Evolutionary conservation across 2,329 filamentous ascomycete species (phyloP), one percentile per base, ranked within the genome.

Genomic region (Sclerotinia sclerotiorum): DNA sequence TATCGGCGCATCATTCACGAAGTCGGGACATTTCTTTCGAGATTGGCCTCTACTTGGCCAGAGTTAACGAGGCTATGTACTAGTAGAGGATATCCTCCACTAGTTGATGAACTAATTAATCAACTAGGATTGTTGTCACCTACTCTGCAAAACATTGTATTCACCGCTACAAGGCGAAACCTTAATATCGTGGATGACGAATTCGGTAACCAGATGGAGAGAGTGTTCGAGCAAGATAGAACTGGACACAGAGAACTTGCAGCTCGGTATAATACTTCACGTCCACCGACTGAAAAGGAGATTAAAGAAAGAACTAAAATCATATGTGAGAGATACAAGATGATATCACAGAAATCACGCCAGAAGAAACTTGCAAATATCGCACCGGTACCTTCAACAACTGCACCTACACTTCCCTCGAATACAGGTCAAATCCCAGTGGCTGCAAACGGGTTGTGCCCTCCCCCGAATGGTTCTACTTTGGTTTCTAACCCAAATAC

Each of bases 91-190:
- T 85, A 82, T 72, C 87, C 87, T 4, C 84, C 87, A 6, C 77
- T 88, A n/a, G 81, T 85, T 46, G 80, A 82, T 65, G 88, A 90
- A 72, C 77, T 90, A 39, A 75, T 81, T 5, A 74, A 76, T n/a
- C 72, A 77, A 17, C 79, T 90, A 48, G 74, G 76, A 7, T 75
- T 89, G 17, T 75, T 74, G 10, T 90, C 87, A 0, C 74, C 79
- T 0, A 79, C 82, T 1, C 77, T 90, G 8, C 84, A 87, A 72
- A 77, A 76, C 1, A 82, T 87, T 39, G 77, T 87, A 3, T 89
- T 88, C 73, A 81, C 81, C 35, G 80, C 83, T 5, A 80, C 81
- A 15, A 75, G 83, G 60, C 82, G 85, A 51, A 79, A 84, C n/a
- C 77, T 85, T 71, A 80, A 80, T 5, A 72, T 80, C 21, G 32